A percentile compares a stretch with the other conserved stretches of the same genome.
These are phyloP conservation scores for Remersonia thermophila DNA, from an alignment of 2,329 filamentous ascomycete species.

Conservation along the genomic window DNA sequence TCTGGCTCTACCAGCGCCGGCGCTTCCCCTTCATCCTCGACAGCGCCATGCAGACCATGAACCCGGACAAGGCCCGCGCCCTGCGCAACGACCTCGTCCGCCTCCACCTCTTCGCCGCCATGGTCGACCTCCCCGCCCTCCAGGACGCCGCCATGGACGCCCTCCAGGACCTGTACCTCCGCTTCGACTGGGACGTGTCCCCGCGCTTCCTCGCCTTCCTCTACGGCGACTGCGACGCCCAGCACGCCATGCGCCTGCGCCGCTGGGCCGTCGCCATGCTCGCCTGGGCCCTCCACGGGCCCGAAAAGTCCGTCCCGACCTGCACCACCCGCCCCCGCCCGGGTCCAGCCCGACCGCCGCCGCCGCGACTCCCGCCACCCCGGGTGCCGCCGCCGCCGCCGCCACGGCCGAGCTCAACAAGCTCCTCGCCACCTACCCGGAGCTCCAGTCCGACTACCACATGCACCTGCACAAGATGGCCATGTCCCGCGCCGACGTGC, in stretches of 20 bases:
- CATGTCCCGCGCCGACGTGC: constrained; percentile 36
- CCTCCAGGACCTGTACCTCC: constrained; percentile 46
- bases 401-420: constrained; percentile 25
- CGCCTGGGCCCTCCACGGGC: constrained; percentile 38
- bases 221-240: constrained; percentile 40
- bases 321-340: too few species aligned
- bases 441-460: constrained; percentile 38
- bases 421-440: constrained; percentile 32
- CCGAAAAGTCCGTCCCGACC: constrained; percentile 9
- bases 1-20: constrained; percentile 37
- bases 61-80: constrained; percentile 13
- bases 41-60: constrained; percentile 21
- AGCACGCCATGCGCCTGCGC: constrained; percentile 38
- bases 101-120: constrained; percentile 45
- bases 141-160: constrained; percentile 48
- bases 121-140: constrained; percentile 35
- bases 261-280: constrained; percentile 50
- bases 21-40: constrained; percentile 33
- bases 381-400: too few species aligned
- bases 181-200: constrained; percentile 45
- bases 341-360: too few species aligned
- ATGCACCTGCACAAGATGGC: constrained; percentile 41
- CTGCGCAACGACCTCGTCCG: constrained; percentile 45
- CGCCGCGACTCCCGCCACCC: too few species aligned
- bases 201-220: constrained; percentile 38